phyloP scores from a whole-genome alignment of 2,329 filamentous ascomycete genomes.

The Botrytis galanthina region DNA sequence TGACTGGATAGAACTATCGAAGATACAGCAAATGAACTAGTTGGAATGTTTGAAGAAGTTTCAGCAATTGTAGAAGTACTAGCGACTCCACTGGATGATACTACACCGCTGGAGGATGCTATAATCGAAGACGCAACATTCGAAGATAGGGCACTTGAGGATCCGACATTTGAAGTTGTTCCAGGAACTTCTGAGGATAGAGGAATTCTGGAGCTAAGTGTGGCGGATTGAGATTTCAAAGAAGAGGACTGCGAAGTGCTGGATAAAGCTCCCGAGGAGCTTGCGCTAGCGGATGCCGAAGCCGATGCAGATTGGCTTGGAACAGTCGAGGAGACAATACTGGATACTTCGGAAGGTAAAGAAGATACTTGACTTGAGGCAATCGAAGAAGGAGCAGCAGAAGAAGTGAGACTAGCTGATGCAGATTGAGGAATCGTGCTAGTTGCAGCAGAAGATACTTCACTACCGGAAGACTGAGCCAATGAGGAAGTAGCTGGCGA shows the following conservation, averaged over 20 bases:
- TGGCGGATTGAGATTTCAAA: neutral
- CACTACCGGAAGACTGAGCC: neutral
- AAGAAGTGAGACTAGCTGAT: neutral
- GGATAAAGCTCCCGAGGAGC: neutral
- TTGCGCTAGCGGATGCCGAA: neutral
- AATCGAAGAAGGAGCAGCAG: neutral
- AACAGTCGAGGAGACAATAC: neutral
- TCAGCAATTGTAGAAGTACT: neutral
- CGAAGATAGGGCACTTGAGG: neutral
- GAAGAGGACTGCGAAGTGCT: neutral
- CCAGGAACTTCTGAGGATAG: neutral
- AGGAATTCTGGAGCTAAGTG: neutral
- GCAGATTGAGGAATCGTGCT: neutral
- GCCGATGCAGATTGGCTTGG: neutral
- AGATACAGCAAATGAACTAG: neutral
- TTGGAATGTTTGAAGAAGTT: neutral
- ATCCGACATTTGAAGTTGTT: neutral
- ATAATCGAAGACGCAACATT: neutral
- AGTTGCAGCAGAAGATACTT: neutral
- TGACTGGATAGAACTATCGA: neutral
- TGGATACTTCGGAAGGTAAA: neutral
- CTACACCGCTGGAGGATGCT: neutral
- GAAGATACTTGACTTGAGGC: neutral
- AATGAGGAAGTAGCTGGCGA: neutral
- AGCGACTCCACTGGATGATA: neutral